Base-by-base conservation (phyloP, 1,284 basidiomycete species). In the Trichosporon sp. region DNA sequence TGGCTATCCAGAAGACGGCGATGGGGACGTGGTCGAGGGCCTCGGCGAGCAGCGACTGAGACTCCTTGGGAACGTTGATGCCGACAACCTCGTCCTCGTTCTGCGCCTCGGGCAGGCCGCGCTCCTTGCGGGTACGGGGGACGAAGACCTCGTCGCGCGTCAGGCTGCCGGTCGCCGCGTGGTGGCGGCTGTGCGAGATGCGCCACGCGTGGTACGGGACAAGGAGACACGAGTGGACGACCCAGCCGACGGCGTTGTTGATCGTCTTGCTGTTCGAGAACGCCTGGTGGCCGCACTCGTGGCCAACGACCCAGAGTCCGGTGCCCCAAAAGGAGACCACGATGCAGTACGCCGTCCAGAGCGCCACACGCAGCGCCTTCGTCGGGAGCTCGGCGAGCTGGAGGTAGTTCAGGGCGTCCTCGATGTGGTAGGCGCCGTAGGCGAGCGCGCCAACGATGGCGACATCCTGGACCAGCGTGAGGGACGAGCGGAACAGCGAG, bases 161-260 rank as follows among this genome's bases (percentile, higher is more conserved):
- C 88, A 98, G 89, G 85, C 98, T 96, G 40, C 89, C 93, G 7
- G 96, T 98, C 6, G 92, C 91, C 38, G 97, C 97, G 85, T 99
- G 96, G 85, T 99, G 96, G 83, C 95, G 95, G 43, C 90, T 94
- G 84, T 99, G 96, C 76, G 92, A 93, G 83, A 99, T 96, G 75
- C 95, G 89, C 97, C 97, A 99, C 16, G 94, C 93, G 83, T 98
- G 96, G 86, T 96, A 99, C 12, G 97, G 96, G 16, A 99, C 96
- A 68, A 97, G 91, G 67, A 99, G 89, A 71, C 88, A 89, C 56
- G 95, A 97, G 85, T 99, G 97, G 43, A 98, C 87, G 73, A 98
- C 83, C 92, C 93, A 97, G 37, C 96, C 96, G 74, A 96, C 92
- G 43, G 89, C 84, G 87, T 98, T 94, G 87, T 99, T 99, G 84